Conservation (phyloP, 345 rosid species). For the Euphorbia pulcherrima region DNA sequence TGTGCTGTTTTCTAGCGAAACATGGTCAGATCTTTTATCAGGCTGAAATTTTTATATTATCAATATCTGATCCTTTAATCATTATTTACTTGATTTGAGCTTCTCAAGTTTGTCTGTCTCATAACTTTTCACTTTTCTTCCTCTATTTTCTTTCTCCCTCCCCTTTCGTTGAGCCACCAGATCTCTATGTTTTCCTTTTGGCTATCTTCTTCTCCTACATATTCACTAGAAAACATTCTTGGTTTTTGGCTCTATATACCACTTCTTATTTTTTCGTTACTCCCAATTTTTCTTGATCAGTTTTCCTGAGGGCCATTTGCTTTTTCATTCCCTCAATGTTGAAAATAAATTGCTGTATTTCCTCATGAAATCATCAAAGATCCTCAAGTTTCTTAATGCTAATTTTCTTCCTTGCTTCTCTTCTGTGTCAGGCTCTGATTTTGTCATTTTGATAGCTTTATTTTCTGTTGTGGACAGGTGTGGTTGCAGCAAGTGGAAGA, state of each 20-base stretch:
- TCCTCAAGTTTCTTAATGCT: slow-evolving; percentile 16
- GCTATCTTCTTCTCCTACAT: neutral
- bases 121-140: neutral
- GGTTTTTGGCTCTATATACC: neutral
- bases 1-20: neutral
- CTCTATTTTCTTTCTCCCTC: neutral
- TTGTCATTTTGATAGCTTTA: slow-evolving; percentile 67
- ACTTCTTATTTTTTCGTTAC: neutral
- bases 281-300: neutral
- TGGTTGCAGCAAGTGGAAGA: slow-evolving; percentile 52
- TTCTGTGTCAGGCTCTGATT: neutral
- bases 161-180: neutral
- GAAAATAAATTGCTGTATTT: neutral
- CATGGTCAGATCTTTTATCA: neutral
- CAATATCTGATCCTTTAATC: too few species aligned
- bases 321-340: neutral
- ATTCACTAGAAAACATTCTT: neutral
- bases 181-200: neutral
- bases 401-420: slow-evolving; percentile 6
- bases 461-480: slow-evolving; percentile 65
- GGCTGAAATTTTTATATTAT: neutral
- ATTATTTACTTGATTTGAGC: neutral
- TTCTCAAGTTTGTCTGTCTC: neutral
- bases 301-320: neutral
- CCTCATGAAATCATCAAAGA: neutral